Base-by-base conservation (phyloP, 1,284 basidiomycete genomes). In the Malassezia dermatis region DNA sequence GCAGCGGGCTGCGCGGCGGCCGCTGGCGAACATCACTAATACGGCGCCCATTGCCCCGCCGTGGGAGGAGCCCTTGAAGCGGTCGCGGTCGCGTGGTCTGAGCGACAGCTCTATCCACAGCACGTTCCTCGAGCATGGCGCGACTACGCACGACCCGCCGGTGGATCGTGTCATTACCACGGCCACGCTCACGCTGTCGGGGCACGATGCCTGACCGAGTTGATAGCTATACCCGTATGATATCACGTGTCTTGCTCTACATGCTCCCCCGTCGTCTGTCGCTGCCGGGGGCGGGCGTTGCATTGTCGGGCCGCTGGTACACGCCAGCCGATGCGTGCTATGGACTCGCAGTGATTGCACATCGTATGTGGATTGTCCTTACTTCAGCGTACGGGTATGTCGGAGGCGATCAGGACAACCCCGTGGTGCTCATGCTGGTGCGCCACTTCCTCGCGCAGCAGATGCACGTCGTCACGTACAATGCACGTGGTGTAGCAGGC, bases 81-180 rank as follows among this genome's bases (percentile, higher is more conserved):
- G 62, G 27, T 53, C 66, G 45, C 61, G 67, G 19, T 60, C 65
- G 2, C 53, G 71, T 19, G 69, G 69, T 4, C 59, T 73, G 27
- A 67, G 64, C 24, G 71, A 73, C 58, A 69, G 66, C 39, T 70
- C 67, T 2, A 64, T 73, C 13, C 63, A 64, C 23, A 70, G 64
- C 34, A 69, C 65, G 0, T 72, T 65, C 45, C 26, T 73, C 23
- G 71, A 73, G 12, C 53, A 66, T 48, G 56, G 49, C n/a, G 31
- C 42, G 27, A 37, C 15, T 47, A 12, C 17, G 19, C 52, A 12
- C 17, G 60, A 26, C 42, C 53, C 37, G 12, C 44, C 21, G 28
- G 61, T 50, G 6, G 53, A 56, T 23, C 53, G 53, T 3, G 46
- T 55, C n/a, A 42, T 55, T 41, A 48, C 53, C 6, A 13, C 45